Conservation (phyloP, 1,284 basidiomycete genomes). For the Cryptococcus sp. region DNA sequence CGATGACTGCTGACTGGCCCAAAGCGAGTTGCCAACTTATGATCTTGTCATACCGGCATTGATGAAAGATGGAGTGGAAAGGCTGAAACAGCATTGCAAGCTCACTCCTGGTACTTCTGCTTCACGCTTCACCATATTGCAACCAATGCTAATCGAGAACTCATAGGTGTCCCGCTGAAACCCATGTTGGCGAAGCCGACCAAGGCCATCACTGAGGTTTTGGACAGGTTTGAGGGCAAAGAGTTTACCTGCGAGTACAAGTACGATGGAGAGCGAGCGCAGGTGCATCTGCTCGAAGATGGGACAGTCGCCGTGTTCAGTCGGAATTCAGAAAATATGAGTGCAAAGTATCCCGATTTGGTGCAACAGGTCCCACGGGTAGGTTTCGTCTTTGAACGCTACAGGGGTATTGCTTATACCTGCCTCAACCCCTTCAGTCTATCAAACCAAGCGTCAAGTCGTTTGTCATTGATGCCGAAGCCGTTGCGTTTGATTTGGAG, state of each 20-base stretch:
- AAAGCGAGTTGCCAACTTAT: slow-evolving; percentile 89
- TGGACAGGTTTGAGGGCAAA: slow-evolving; percentile 95
- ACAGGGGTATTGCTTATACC: slow-evolving; percentile 9
- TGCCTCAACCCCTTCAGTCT: slow-evolving; percentile 60
- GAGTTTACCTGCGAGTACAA: slow-evolving; percentile 99
- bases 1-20: not conserved
- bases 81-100: slow-evolving; percentile 74
- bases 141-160: slow-evolving; percentile 5
- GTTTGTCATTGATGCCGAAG: slow-evolving; percentile 81
- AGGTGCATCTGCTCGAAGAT: slow-evolving; percentile 78
- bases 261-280: slow-evolving; percentile 97
- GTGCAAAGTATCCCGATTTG: slow-evolving; percentile 97
- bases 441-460: slow-evolving; percentile 74
- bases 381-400: slow-evolving; percentile 33
- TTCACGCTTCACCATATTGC: not conserved
- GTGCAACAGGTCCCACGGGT: slow-evolving; percentile 88
- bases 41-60: slow-evolving; percentile 92
- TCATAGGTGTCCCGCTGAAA: slow-evolving; percentile 78
- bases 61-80: slow-evolving; percentile 73
- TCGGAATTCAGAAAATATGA: slow-evolving; percentile 99
- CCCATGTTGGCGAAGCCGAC: slow-evolving; percentile 99
- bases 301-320: slow-evolving; percentile 87
- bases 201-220: slow-evolving; percentile 97
- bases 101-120: slow-evolving; percentile 72
- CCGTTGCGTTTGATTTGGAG: slow-evolving; percentile 72